These are phyloP conservation scores for Mortierella polycephala DNA, from an alignment of 371 early-diverging fungal species.

Conservation along the genomic window DNA sequence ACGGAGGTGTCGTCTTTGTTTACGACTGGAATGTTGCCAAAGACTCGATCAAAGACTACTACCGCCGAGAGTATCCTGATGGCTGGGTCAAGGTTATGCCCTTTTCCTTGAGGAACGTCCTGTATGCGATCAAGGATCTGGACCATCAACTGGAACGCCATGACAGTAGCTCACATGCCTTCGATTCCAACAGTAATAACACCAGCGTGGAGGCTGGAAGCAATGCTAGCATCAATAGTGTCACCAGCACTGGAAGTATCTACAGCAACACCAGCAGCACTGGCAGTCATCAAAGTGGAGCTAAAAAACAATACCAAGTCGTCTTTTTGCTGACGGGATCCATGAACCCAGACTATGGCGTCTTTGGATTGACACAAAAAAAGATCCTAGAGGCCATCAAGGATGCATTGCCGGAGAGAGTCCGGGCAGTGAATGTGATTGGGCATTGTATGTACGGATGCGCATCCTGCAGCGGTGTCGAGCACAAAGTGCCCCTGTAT, in stretches of 20 bases:
- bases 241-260: slow-evolving; percentile 8
- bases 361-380: slow-evolving; percentile 46
- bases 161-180: not conserved
- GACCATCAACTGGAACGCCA: slow-evolving; percentile 39
- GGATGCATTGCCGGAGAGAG: slow-evolving; percentile 37
- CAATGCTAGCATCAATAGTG: not conserved
- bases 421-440: slow-evolving; percentile 44
- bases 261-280: slow-evolving; percentile 13
- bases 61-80: slow-evolving; percentile 46
- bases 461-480: slow-evolving; percentile 43
- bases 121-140: slow-evolving; percentile 40
- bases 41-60: slow-evolving; percentile 50
- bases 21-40: slow-evolving; percentile 56
- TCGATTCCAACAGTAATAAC: not conserved
- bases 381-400: slow-evolving; percentile 47
- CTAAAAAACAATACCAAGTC: slow-evolving; percentile 38
- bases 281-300: slow-evolving; percentile 15
- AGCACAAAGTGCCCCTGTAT: slow-evolving; percentile 54
- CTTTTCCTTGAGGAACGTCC: slow-evolving; percentile 50
- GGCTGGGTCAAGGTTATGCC: slow-evolving; percentile 53
- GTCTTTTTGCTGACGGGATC: slow-evolving; percentile 52
- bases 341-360: slow-evolving; percentile 53
- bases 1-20: slow-evolving; percentile 53
- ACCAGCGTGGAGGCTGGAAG: not conserved
- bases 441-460: slow-evolving; percentile 56